These are phyloP conservation scores for Venturia pyrina DNA, from an alignment of 2,329 filamentous ascomycete genomes.

Conservation along the genomic window DNA sequence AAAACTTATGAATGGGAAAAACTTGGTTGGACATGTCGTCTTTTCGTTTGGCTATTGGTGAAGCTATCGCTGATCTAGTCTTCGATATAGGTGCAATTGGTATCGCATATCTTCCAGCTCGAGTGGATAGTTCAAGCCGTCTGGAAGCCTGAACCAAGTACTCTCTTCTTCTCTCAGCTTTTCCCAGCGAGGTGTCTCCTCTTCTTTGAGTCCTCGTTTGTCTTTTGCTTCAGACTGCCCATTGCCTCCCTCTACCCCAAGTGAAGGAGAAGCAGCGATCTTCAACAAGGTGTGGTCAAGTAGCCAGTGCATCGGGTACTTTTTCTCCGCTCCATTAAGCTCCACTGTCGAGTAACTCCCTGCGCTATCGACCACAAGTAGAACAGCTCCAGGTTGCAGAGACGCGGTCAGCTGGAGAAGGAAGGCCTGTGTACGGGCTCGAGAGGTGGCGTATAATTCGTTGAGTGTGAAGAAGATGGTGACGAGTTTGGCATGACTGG, in stretches of 20 bases:
- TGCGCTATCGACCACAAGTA: slow-evolving; percentile 85
- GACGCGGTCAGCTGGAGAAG: slow-evolving; percentile 57
- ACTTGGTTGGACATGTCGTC: neutral
- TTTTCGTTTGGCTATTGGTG: neutral
- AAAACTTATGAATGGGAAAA: neutral
- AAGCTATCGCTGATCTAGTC: slow-evolving; percentile 15
- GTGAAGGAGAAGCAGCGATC: slow-evolving; percentile 15
- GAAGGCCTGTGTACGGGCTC: slow-evolving; percentile 66
- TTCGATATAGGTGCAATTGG: slow-evolving; percentile 73
- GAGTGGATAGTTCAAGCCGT: slow-evolving; percentile 65
- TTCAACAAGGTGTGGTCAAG: slow-evolving; percentile 68
- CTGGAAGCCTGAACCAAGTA: slow-evolving; percentile 67
- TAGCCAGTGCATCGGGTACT: slow-evolving; percentile 91
- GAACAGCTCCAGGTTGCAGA: slow-evolving; percentile 49
- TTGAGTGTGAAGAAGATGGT: slow-evolving; percentile 93
- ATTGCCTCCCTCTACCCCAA: slow-evolving; percentile 10
- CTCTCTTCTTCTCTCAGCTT: slow-evolving; percentile 68
- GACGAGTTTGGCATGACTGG: neutral
- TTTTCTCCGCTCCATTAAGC: slow-evolving; percentile 49
- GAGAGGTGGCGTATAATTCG: slow-evolving; percentile 75
- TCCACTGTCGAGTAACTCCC: slow-evolving; percentile 83
- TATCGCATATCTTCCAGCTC: slow-evolving; percentile 90
- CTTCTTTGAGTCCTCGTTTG: neutral
- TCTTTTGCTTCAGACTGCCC: neutral
- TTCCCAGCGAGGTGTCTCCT: slow-evolving; percentile 47